phyloP scores from a whole-genome alignment of 768 basidiomycete species.

The Leccinum barrowsii region DNA sequence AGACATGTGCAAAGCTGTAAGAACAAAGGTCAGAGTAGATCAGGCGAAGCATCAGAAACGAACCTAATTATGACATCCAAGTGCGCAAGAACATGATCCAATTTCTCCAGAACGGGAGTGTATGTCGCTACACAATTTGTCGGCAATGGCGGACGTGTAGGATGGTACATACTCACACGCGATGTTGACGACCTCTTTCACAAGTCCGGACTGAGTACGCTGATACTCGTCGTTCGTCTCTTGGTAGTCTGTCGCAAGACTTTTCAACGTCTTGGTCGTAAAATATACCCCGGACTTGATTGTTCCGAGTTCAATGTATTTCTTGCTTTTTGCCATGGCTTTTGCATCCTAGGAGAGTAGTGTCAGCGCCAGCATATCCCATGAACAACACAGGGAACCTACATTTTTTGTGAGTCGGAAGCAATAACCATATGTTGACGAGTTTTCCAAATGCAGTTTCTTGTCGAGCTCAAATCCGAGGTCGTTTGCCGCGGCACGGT shows the following conservation, averaged over 20 bases:
- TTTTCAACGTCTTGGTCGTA: slow-evolving; percentile 72
- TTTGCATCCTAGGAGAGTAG: slow-evolving; percentile 66
- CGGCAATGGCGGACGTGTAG: background rate
- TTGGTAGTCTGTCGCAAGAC: slow-evolving; percentile 65
- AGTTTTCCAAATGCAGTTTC: slow-evolving; percentile 94
- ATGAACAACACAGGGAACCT: slow-evolving; percentile 21
- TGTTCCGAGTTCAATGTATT: slow-evolving; percentile 81
- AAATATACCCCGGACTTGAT: slow-evolving; percentile 88
- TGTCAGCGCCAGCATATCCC: background rate
- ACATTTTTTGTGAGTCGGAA: slow-evolving; percentile 92
- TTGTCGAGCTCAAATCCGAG: slow-evolving; percentile 85
- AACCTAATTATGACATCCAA: slow-evolving; percentile 90
- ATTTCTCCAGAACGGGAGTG: slow-evolving; percentile 76
- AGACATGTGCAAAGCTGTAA: slow-evolving; percentile 84
- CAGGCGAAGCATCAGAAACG: background rate
- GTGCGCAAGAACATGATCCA: slow-evolving; percentile 84
- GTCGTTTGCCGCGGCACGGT: slow-evolving; percentile 62
- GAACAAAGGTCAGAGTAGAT: background rate
- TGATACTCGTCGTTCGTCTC: slow-evolving; percentile 68
- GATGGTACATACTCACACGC: slow-evolving; percentile 56
- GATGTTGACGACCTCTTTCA: slow-evolving; percentile 90
- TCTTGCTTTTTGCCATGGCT: slow-evolving; percentile 54
- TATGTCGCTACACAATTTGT: slow-evolving; percentile 69
- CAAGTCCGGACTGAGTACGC: slow-evolving; percentile 73
- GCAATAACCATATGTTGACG: slow-evolving; percentile 84